These are phyloP conservation scores for Lippia alba DNA, from an alignment of 305 asterid species.

Conservation along the genomic window DNA sequence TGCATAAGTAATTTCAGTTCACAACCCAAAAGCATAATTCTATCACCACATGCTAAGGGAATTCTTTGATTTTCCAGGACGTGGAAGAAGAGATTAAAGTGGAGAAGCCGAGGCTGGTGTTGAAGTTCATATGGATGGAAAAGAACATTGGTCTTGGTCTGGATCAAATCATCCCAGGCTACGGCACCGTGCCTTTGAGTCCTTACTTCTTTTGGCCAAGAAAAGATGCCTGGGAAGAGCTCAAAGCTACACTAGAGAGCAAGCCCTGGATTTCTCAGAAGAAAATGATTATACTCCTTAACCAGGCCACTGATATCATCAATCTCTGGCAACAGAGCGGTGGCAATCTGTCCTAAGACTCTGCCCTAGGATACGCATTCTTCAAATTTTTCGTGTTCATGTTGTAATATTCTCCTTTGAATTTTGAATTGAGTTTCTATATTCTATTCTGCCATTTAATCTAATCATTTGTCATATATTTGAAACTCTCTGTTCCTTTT, in stretches of 20 bases:
- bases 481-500: too few relatives aligned
- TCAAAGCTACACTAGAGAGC: slow-evolving; percentile 51
- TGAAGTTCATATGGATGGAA: slow-evolving; percentile 97
- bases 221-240: slow-evolving; percentile 65
- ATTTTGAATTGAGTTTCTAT: slow-evolving; percentile 11
- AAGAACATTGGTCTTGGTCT: slow-evolving; percentile 87
- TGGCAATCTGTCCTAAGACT: slow-evolving; percentile 64
- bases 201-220: slow-evolving; percentile 64
- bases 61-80: slow-evolving; percentile 32
- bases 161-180: slow-evolving; percentile 72
- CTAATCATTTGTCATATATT: neutral
- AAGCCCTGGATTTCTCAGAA: slow-evolving; percentile 64
- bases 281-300: slow-evolving; percentile 83
- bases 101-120: slow-evolving; percentile 65
- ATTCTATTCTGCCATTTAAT: neutral
- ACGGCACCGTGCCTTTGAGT: slow-evolving; percentile 76
- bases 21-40: too few relatives aligned
- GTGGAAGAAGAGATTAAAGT: slow-evolving; percentile 41
- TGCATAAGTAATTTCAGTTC: too few relatives aligned
- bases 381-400: slow-evolving; percentile 13
- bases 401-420: slow-evolving; percentile 20
- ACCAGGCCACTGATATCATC: slow-evolving; percentile 94
- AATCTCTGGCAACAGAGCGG: slow-evolving; percentile 99
- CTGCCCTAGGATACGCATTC: neutral
- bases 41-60: neutral